phyloP scores from a whole-genome alignment of 768 basidiomycete genomes.

The Tylopilus subfusipes region DNA sequence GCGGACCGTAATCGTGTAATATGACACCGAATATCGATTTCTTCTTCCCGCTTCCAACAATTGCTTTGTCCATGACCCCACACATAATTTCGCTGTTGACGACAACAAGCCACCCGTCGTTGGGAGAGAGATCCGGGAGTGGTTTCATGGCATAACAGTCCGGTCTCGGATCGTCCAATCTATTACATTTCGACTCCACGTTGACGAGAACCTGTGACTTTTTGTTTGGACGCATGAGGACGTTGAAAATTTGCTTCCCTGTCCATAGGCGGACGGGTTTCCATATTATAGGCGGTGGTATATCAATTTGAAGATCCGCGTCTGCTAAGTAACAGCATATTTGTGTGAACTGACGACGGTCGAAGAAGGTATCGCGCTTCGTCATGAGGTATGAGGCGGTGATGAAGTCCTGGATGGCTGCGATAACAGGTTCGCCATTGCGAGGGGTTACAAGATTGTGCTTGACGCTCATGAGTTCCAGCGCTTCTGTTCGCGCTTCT shows the following conservation, averaged over 20 bases:
- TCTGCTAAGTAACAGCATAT: constrained; percentile 94
- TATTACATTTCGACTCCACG: constrained; percentile 94
- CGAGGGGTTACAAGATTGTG: constrained; percentile 96
- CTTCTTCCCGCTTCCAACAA: constrained; percentile 97
- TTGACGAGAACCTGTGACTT: constrained; percentile 82
- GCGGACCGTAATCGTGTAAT: constrained; percentile 91
- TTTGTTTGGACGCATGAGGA: constrained; percentile 93
- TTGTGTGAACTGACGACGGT: constrained; percentile 92
- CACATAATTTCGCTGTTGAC: constrained; percentile 99
- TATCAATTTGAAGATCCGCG: constrained; percentile 87
- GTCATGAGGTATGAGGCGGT: constrained; percentile 96
- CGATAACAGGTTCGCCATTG: constrained; percentile 98
- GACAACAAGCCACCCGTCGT: constrained; percentile 96
- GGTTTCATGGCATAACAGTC: constrained; percentile 63
- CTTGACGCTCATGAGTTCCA: constrained; percentile 96
- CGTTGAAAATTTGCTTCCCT: constrained; percentile 97
- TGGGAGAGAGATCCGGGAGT: constrained; percentile 84
- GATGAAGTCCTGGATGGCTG: constrained; percentile 99
- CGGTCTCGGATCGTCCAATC: constrained; percentile 70
- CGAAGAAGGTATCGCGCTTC: constrained; percentile 87
- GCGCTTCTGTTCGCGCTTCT: constrained; percentile 94
- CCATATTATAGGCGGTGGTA: constrained; percentile 92
- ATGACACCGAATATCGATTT: constrained; percentile 99
- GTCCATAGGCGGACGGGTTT: constrained; percentile 95
- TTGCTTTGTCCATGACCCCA: constrained; percentile 98